Conservation (phyloP, 1,284 basidiomycete genomes). For the Cystobasidium pallidum region DNA sequence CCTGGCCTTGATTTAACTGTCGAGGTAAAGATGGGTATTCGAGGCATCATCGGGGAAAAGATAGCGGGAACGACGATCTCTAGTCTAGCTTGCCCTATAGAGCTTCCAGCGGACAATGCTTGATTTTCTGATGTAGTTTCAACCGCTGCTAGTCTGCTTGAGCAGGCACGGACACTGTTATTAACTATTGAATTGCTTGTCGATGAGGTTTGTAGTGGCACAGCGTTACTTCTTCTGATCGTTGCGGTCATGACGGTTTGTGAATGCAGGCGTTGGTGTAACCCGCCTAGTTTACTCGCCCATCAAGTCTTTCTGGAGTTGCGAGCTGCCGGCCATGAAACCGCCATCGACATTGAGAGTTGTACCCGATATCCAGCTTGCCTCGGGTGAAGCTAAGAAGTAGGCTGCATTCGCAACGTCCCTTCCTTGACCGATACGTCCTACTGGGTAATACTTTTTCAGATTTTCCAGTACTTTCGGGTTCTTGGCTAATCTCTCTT, state of each 20-base stretch:
- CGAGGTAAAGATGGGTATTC: slow-evolving; percentile 31
- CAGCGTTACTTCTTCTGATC: no score
- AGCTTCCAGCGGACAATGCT: slow-evolving; percentile 31
- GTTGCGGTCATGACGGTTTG: no score
- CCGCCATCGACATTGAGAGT: slow-evolving; percentile 40
- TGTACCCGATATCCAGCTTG: slow-evolving; percentile 38
- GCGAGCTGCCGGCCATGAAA: slow-evolving; percentile 35
- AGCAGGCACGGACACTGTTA: neutral
- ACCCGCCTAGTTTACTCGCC: slow-evolving; percentile 13
- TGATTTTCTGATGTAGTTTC: neutral
- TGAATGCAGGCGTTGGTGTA: no score
- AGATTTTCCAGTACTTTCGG: slow-evolving; percentile 35
- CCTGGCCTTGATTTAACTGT: slow-evolving; percentile 45
- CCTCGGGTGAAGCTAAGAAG: slow-evolving; percentile 34
- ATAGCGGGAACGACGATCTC: slow-evolving; percentile 22
- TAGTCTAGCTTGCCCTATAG: slow-evolving; percentile 35
- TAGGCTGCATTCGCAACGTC: slow-evolving; percentile 42
- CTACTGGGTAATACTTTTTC: slow-evolving; percentile 43
- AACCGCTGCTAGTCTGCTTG: neutral
- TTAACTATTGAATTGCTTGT: neutral
- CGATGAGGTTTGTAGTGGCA: no score
- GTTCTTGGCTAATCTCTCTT: slow-evolving; percentile 35
- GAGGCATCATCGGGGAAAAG: slow-evolving; percentile 42
- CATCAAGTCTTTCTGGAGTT: slow-evolving; percentile 40
- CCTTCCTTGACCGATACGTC: slow-evolving; percentile 31